Evolutionary conservation across 441 rosid species (phyloP).

Genomic region (Breynia disticha): DNA sequence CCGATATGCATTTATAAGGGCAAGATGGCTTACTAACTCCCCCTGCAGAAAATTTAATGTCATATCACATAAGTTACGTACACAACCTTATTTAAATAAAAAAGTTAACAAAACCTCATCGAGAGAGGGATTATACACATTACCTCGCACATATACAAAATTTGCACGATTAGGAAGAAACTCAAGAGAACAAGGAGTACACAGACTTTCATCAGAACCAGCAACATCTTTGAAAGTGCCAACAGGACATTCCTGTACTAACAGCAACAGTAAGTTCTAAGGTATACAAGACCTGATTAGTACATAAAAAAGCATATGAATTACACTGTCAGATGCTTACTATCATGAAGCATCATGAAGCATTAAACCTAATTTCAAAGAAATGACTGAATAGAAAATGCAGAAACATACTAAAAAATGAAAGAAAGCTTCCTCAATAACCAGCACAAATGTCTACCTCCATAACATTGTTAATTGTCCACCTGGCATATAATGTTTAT

Average conservation of each 20-base stretch:
- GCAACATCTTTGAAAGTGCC: conserved; percentile 83
- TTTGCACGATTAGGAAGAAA: conserved; percentile 78
- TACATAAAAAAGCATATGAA: no score
- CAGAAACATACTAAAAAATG: no score
- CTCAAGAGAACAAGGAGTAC: conserved; percentile 75
- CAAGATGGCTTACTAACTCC: conserved; percentile 63
- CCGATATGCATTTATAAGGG: conserved; percentile 86
- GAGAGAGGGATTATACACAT: conserved; percentile 11
- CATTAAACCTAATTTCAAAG: no score
- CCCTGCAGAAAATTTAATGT: conserved; percentile 42
- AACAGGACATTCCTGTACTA: conserved; percentile 81
- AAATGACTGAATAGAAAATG: no score
- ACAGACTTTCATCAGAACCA: conserved; percentile 80
- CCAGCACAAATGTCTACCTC: no score
- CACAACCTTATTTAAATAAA: no score
- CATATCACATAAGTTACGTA: conserved; percentile 3
- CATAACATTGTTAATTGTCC: no score
- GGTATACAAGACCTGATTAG: no score
- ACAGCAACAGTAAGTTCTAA: conserved; percentile 5
- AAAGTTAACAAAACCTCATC: not conserved
- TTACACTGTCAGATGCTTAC: no score
- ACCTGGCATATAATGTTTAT: no score
- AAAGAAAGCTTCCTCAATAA: no score
- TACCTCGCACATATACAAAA: conserved; percentile 80
- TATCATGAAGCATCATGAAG: no score